Evolutionary conservation across 768 basidiomycete genomes (phyloP).

Genomic region (Podaxis carcinomalis): DNA sequence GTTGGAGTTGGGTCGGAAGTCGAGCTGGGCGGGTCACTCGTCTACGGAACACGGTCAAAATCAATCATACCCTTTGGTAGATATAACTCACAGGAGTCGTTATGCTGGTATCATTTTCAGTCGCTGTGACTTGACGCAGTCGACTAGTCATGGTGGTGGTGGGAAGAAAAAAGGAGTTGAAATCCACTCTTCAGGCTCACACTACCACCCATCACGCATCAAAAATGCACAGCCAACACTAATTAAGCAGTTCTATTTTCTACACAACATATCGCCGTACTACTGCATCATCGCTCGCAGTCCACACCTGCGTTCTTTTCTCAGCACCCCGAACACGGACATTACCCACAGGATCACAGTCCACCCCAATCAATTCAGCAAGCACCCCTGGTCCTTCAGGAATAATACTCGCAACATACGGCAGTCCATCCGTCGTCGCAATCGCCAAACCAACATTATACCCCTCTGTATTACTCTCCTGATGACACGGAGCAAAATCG

Average conservation of each 20-base stretch:
- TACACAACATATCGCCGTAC: slow-evolving; percentile 23
- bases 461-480: background rate
- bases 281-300: slow-evolving; percentile 51
- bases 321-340: slow-evolving; percentile 16
- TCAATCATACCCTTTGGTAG: background rate
- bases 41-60: background rate
- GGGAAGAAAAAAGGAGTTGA: background rate
- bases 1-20: background rate
- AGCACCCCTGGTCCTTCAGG: slow-evolving; percentile 26
- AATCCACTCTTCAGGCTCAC: background rate
- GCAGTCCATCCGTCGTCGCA: slow-evolving; percentile 56
- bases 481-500: slow-evolving; percentile 22
- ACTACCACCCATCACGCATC: no score
- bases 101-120: background rate
- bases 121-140: background rate
- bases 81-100: slow-evolving; percentile 13
- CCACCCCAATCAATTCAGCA: slow-evolving; percentile 53
- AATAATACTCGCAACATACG: slow-evolving; percentile 40
- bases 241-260: background rate
- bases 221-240: background rate
- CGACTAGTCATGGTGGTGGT: background rate
- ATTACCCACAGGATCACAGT: slow-evolving; percentile 55
- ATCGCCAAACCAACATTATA: slow-evolving; percentile 33
- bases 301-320: slow-evolving; percentile 40
- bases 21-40: background rate